Evolutionary conservation across 495 filamentous ascomycete species (phyloP), one percentile per base, ranked within the genome.

Genomic region (Neurospora discreta): DNA sequence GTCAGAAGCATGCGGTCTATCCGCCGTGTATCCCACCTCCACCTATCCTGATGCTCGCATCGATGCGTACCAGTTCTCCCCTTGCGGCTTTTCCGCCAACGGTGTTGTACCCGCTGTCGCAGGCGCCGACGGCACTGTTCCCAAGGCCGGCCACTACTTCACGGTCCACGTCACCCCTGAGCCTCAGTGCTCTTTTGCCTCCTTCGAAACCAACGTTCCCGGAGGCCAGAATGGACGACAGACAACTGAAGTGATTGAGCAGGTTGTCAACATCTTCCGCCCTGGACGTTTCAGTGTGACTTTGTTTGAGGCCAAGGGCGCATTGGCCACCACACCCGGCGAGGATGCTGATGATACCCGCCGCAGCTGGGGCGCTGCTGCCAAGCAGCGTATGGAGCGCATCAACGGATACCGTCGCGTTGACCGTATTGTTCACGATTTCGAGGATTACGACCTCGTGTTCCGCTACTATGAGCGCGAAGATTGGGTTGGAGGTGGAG

Each of bases 191-290:
- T 97, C 93, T n/a, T 99, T 97, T 77, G 96, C 96, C 18, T 97
- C 94, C 5, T 99, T 99, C 78, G 96, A 99, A 85, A 98, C 96
- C 74, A 98, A 99, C 75, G 96, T 99, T 8, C 95, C 96, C n/a
- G 89, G 92, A 70, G 88, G 89, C 30, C 92, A 96, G 81, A 91
- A 88, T 69, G 95, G 95, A 15, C 93, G 94, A 75, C 89, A 93
- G 77, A 97, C 95, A 30, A 89, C 89, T 38, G 94, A 96, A 39
- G 88, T 98, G 73, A 90, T 99, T 73, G 89, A 97, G 81, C 94
- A 97, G 71, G 96, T 98, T 26, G 93, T 98, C 70, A 83, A 86
- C 70, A 99, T 98, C 80, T 99, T 99, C 89, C 92, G 92, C 77
- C 95, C 95, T 3, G 94, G 94, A 30, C 91, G 93, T 71, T 99